Evolutionary conservation across 2,329 filamentous ascomycete species (phyloP).

Genomic region (Diaporthe citrichinensis): DNA sequence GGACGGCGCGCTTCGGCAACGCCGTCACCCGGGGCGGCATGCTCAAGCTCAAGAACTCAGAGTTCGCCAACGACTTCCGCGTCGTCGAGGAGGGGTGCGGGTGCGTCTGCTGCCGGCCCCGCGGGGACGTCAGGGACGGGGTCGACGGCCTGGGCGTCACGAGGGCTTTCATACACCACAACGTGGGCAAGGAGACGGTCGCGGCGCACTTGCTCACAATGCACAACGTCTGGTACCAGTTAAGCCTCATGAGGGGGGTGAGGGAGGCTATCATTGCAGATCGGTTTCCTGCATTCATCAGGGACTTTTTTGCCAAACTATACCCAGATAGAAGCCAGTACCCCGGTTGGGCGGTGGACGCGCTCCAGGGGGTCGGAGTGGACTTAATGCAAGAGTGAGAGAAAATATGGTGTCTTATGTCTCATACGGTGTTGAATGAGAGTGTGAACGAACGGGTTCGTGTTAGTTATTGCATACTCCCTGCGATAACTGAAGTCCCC

Average conservation of each 20-base stretch:
- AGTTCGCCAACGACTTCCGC: conserved; percentile 83
- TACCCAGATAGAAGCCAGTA: conserved; percentile 78
- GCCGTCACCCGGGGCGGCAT: conserved; percentile 86
- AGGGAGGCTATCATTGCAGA: conserved; percentile 87
- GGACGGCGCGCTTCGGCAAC: conserved; percentile 96
- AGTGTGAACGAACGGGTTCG: not conserved
- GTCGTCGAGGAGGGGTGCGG: conserved; percentile 87
- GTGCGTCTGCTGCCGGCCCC: conserved; percentile 81
- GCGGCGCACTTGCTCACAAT: conserved; percentile 89
- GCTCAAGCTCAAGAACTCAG: conserved; percentile 85
- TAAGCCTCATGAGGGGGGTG: conserved; percentile 83
- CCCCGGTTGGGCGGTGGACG: conserved; percentile 87
- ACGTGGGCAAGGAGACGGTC: conserved; percentile 93
- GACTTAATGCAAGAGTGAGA: conserved; percentile 68
- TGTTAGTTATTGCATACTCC: not conserved
- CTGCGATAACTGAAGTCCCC: not conserved
- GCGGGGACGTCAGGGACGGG: conserved; percentile 64
- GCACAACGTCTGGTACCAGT: conserved; percentile 95
- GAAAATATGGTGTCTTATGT: not conserved
- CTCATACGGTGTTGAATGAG: too few relatives aligned
- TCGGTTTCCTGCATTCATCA: conserved; percentile 82
- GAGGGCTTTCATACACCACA: conserved; percentile 90
- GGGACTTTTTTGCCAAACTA: conserved; percentile 81
- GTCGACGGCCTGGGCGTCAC: conserved; percentile 80
- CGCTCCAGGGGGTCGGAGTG: conserved; percentile 84